A percentile compares a stretch with the other conserved stretches of the same genome.
These are phyloP conservation scores for Penicillium verhagenii DNA, from an alignment of 495 filamentous ascomycete species.

Conservation along the genomic window DNA sequence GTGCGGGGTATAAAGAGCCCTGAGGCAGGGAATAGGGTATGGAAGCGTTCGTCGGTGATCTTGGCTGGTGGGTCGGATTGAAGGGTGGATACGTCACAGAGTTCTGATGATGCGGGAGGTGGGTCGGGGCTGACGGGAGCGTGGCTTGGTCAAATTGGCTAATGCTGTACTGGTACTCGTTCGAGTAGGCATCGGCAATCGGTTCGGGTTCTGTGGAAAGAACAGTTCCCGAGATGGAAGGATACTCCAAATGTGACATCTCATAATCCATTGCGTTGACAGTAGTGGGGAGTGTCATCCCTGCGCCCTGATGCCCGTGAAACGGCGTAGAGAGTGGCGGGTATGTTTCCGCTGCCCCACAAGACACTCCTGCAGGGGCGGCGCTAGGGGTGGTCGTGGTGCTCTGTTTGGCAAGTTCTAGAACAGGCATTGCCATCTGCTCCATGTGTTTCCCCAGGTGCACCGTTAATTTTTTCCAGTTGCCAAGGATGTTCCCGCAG, in stretches of 20 bases:
- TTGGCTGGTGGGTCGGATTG: constrained; percentile 28
- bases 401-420: constrained; percentile 62
- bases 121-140: constrained; percentile 19
- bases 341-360: constrained; percentile 10
- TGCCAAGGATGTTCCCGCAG: constrained; percentile 77
- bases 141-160: constrained; percentile 14
- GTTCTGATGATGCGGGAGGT: constrained; percentile 31
- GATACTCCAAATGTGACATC: constrained; percentile 16
- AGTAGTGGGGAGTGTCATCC: constrained; percentile 8
- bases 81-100: constrained; percentile 43
- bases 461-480: constrained; percentile 92
- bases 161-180: constrained; percentile 15
- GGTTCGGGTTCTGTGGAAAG: constrained; percentile 33
- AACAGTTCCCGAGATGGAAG: constrained; percentile 27
- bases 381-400: constrained; percentile 11
- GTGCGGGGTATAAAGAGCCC: constrained; percentile 15
- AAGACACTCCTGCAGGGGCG: neutral
- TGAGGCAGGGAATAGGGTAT: constrained; percentile 24
- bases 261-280: constrained; percentile 14
- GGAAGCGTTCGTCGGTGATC: constrained; percentile 21
- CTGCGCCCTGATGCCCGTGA: constrained; percentile 2
- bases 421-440: constrained; percentile 81
- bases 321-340: constrained; percentile 10
- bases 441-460: constrained; percentile 98
- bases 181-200: constrained; percentile 14